Conservation (phyloP, 2,329 filamentous ascomycete species). For the Ophiostoma sp. region DNA sequence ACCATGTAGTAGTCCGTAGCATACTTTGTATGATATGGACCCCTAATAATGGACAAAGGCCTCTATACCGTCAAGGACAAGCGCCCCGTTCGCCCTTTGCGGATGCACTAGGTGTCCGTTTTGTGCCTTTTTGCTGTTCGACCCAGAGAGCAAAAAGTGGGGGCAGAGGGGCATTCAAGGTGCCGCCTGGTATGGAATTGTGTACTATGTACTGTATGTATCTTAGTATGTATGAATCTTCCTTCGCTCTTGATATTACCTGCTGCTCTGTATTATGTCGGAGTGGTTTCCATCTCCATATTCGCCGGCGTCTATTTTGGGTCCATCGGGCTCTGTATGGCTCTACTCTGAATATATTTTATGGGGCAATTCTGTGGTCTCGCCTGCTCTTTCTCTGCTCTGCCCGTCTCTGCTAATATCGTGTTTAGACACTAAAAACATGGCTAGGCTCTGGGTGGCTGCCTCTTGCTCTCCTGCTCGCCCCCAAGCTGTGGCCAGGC, state of each 20-base stretch:
- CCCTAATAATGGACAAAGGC: background rate
- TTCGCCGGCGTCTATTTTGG: constrained; percentile 20
- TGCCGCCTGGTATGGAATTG: background rate
- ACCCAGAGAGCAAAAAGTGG: constrained; percentile 11
- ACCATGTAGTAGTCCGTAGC: background rate
- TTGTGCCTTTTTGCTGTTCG: constrained; percentile 18
- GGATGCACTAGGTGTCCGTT: background rate
- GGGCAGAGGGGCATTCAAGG: constrained; percentile 4
- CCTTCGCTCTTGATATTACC: background rate
- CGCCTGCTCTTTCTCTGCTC: background rate
- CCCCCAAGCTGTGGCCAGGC: background rate
- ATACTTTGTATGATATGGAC: background rate
- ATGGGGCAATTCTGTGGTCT: background rate
- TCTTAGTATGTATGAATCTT: background rate
- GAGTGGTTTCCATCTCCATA: constrained; percentile 3
- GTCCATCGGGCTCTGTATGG: background rate
- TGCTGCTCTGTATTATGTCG: too few species aligned
- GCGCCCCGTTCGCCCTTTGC: background rate
- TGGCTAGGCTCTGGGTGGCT: background rate
- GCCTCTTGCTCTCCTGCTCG: background rate
- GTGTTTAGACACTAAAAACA: background rate
- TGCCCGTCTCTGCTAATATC: background rate
- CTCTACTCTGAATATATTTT: background rate
- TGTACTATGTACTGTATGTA: too few species aligned
- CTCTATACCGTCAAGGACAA: background rate